Evolutionary conservation across 306 rosid species (phyloP).

Genomic region (Trifolium pratense): DNA sequence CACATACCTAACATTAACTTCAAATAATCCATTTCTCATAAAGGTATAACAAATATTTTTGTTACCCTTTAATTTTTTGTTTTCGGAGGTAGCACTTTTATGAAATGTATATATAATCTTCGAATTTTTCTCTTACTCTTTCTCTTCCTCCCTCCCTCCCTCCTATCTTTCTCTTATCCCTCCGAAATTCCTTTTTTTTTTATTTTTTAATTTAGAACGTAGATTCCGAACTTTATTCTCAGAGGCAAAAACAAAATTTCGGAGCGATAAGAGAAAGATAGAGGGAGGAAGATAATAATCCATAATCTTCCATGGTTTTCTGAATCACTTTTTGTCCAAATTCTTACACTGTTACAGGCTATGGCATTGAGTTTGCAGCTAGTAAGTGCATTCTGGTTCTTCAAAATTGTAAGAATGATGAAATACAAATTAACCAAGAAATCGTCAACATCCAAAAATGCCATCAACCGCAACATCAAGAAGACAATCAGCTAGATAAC

Average conservation of each 20-base stretch:
- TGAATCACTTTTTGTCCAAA: neutral
- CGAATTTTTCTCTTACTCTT: too few relatives aligned
- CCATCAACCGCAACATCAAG: constrained; percentile 36
- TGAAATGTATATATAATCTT: neutral
- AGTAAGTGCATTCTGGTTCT: constrained; percentile 91
- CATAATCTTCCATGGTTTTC: neutral
- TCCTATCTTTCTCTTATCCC: too few relatives aligned
- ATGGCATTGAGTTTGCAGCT: constrained; percentile 81
- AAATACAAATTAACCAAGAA: constrained; percentile 62
- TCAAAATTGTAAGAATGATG: constrained; percentile 79
- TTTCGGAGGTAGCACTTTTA: neutral
- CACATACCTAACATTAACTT: constrained; percentile 59
- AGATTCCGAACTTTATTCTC: too few relatives aligned
- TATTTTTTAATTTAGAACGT: too few relatives aligned
- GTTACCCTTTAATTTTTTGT: neutral
- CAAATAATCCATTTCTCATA: constrained; percentile 70
- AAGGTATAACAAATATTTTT: constrained; percentile 52
- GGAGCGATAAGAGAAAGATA: too few relatives aligned
- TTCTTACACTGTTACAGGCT: constrained; percentile 52
- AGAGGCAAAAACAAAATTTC: too few relatives aligned
- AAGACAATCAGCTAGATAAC: neutral
- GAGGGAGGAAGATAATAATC: too few relatives aligned
- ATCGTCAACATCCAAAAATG: constrained; percentile 34
- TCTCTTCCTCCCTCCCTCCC: too few relatives aligned
- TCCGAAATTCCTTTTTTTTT: too few relatives aligned